Conservation (phyloP, 2,329 filamentous ascomycete genomes). For the Stagonosporopsis rhizophila region DNA sequence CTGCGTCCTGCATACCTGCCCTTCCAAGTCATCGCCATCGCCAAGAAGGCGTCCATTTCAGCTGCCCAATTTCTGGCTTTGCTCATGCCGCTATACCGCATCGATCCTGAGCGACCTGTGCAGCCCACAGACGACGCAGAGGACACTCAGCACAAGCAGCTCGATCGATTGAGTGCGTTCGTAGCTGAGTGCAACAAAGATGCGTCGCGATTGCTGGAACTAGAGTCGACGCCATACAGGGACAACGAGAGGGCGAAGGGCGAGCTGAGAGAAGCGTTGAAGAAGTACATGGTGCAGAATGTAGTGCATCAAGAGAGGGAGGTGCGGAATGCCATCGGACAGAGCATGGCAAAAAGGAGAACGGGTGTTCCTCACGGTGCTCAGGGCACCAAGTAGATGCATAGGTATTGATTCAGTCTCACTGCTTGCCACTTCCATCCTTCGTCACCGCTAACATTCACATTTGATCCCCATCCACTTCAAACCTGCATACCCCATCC, state of each 20-base stretch:
- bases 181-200: constrained; percentile 71
- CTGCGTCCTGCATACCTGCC: constrained; percentile 73
- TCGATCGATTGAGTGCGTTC: constrained; percentile 71
- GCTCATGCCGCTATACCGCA: constrained; percentile 45
- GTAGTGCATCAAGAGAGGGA: constrained; percentile 75
- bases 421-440: background rate
- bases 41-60: constrained; percentile 78
- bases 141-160: constrained; percentile 60
- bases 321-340: constrained; percentile 79
- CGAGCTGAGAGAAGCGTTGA: constrained; percentile 74
- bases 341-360: constrained; percentile 68
- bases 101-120: constrained; percentile 33
- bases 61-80: constrained; percentile 53
- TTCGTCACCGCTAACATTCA: background rate
- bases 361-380: constrained; percentile 69
- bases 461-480: background rate
- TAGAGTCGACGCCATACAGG: constrained; percentile 82
- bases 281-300: constrained; percentile 88
- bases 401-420: background rate
- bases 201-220: constrained; percentile 70
- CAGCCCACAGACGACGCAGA: constrained; percentile 38
- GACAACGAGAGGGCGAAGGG: constrained; percentile 69
- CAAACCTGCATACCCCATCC: background rate
- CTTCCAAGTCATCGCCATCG: constrained; percentile 80
- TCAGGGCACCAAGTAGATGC: constrained; percentile 28